Evolutionary conservation across 108 stramenopile species (phyloP), one percentile per base, ranked within the genome.

Genomic region (Cyclostephanos tholiformis): DNA sequence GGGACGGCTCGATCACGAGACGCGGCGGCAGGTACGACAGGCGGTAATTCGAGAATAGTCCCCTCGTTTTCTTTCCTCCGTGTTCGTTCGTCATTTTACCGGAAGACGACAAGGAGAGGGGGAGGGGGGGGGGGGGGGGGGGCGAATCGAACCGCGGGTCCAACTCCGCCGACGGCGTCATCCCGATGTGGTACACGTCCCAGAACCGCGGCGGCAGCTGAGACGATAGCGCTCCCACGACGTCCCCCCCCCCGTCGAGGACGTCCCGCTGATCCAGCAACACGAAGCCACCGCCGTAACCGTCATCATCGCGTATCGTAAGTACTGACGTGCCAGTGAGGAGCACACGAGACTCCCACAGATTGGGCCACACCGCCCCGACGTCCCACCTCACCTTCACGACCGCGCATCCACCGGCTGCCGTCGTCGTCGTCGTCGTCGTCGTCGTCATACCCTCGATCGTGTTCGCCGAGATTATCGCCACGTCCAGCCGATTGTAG

Each of bases 111-210:
- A 14, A 49, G 57, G 30, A 16, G 9, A 22, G 22, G 72, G 58
- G 5, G 72, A 65, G 5, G 35, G 30, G 38, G 2, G 4, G 23
- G 8, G 63, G 35, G 1, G 52, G 50, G 30, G 53, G n/a, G 0
- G 67, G 22, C 26, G 64, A 59, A 11, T 62, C 69, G 41, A 66
- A 58, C 6, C 80, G 63, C 22, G 83, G 89, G 38, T 71, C 58
- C 30, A 84, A 23, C 68, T 95, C 91, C 29, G 89, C 82, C 19
- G 87, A 86, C 11, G 94, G 94, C 43, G 90, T 88, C 94, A 95
- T 95, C 23, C 90, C 91, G 63, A 92, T 86, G 71, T 95, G 94
- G 67, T 95, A 95, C 10, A 79, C 41, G 77, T 95, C 94, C 94
- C 94, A 95, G 70, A 95, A 95, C 14, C 90, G 81, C 26, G 94